A percentile compares a stretch with the other conserved stretches of the same genome.
phyloP scores from a whole-genome alignment of 768 basidiomycete genomes.

The Fomitopsis pulvina region DNA sequence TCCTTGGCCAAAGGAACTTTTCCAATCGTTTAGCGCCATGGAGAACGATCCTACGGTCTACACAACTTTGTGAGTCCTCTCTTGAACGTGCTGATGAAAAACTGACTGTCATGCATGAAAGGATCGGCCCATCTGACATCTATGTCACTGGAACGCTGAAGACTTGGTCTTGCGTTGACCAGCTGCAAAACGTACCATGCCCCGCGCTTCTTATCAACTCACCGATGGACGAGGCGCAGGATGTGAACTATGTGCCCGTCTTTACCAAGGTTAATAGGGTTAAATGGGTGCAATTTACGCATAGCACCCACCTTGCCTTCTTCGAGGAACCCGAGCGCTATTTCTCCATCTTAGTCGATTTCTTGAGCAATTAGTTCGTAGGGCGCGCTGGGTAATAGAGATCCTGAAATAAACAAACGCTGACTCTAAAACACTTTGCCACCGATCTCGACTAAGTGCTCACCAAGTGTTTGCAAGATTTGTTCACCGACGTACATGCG shows the following conservation, averaged over 20 bases:
- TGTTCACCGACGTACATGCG: too few species aligned
- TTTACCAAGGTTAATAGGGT: constrained; percentile 30
- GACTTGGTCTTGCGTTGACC: constrained; percentile 39
- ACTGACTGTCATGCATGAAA: background rate
- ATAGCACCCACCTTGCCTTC: constrained; percentile 36
- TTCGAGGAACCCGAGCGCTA: constrained; percentile 35
- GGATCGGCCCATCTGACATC: constrained; percentile 30
- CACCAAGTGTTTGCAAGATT: too few species aligned
- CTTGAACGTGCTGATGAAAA: background rate
- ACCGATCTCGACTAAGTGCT: too few species aligned
- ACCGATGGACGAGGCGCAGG: constrained; percentile 31
- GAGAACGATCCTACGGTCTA: constrained; percentile 32
- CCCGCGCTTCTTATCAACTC: constrained; percentile 31
- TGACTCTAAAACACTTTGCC: too few species aligned
- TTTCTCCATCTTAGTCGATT: constrained; percentile 24
- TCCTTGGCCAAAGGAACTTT: constrained; percentile 36
- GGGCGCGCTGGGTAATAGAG: too few species aligned
- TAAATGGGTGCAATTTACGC: constrained; percentile 36
- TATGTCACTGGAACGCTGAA: constrained; percentile 34
- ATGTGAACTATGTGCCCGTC: constrained; percentile 28
- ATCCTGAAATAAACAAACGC: too few species aligned
- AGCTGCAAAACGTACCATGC: constrained; percentile 31
- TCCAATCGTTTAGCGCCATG: constrained; percentile 24
- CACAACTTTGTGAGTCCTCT: constrained; percentile 24
- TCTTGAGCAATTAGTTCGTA: constrained; percentile 23